phyloP scores from a whole-genome alignment of 2,329 filamentous ascomycete genomes.

The Colletotrichum godetiae region DNA sequence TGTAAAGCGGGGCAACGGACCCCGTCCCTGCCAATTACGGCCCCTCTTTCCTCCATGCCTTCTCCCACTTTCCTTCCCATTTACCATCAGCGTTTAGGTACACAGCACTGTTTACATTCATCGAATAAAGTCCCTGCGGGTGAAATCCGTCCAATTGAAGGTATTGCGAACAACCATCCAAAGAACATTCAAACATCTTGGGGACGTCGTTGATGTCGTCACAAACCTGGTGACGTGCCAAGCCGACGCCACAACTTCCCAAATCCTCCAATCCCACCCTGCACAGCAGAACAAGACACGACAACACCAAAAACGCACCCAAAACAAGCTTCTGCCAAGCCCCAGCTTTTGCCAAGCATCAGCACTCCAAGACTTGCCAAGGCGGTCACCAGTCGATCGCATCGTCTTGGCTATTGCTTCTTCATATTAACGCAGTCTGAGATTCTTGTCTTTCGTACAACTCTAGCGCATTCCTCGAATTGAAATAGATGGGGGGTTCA shows the following conservation, averaged over 20 bases:
- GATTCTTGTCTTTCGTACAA: not conserved
- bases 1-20: slow-evolving; percentile 12
- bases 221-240: slow-evolving; percentile 30
- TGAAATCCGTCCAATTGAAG: not conserved
- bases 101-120: not conserved
- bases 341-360: not conserved
- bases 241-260: slow-evolving; percentile 21
- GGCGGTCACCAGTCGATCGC: slow-evolving; percentile 13
- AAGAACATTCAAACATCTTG: not conserved
- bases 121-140: not conserved
- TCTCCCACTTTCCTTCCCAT: not conserved
- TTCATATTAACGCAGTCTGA: not conserved
- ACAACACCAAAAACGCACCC: not conserved
- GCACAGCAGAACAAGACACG: not conserved
- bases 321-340: slow-evolving; percentile 36
- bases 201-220: slow-evolving; percentile 13
- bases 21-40: not conserved
- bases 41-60: not conserved
- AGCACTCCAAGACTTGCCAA: slow-evolving; percentile 5
- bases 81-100: not conserved
- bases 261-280: not conserved
- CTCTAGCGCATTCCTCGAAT: not conserved
- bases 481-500: not conserved
- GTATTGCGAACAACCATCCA: not conserved
- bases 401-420: slow-evolving; percentile 18